Percentiles rank a stretch among this genome's conserved stretches.
phyloP scores from a whole-genome alignment of 2,329 filamentous ascomycete species.

The Elsinoe arachidis region DNA sequence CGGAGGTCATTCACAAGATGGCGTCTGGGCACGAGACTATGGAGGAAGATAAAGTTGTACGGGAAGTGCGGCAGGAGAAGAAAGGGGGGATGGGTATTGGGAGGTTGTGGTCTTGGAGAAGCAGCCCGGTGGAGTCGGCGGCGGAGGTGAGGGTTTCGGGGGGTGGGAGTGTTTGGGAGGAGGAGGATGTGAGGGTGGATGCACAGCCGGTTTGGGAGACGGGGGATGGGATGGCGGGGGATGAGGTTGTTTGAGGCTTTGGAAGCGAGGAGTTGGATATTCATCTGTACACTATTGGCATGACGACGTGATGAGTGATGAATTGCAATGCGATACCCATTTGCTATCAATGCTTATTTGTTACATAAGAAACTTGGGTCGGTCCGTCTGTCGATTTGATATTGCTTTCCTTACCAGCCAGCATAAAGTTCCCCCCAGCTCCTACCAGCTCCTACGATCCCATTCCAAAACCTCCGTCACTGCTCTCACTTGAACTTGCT shows the following conservation, averaged over 20 bases:
- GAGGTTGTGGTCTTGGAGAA: slow-evolving; percentile 9
- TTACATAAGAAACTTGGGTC: neutral
- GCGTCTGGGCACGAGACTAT: slow-evolving; percentile 2
- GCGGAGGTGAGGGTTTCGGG: neutral
- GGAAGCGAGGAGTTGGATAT: neutral
- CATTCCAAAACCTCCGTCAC: neutral
- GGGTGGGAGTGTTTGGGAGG: neutral
- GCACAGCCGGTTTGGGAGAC: slow-evolving; percentile 6
- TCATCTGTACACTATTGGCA: neutral
- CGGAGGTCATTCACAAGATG: neutral
- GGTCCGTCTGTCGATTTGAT: slow-evolving; percentile 7
- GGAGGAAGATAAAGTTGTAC: slow-evolving; percentile 5
- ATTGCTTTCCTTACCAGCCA: neutral
- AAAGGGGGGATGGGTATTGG: neutral
- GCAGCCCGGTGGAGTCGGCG: slow-evolving; percentile 3
- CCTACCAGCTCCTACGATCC: neutral
- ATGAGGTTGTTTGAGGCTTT: slow-evolving; percentile 5
- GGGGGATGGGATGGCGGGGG: slow-evolving; percentile 3
- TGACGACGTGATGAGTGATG: slow-evolving; percentile 5
- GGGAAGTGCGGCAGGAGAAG: neutral
- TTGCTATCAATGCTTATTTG: neutral
- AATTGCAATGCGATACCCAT: neutral
- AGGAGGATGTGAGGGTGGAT: neutral
- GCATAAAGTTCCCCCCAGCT: neutral
- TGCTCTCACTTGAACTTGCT: too few species aligned